Evolutionary conservation across 345 rosid species (phyloP).

Genomic region (Hibiscus trionum): DNA sequence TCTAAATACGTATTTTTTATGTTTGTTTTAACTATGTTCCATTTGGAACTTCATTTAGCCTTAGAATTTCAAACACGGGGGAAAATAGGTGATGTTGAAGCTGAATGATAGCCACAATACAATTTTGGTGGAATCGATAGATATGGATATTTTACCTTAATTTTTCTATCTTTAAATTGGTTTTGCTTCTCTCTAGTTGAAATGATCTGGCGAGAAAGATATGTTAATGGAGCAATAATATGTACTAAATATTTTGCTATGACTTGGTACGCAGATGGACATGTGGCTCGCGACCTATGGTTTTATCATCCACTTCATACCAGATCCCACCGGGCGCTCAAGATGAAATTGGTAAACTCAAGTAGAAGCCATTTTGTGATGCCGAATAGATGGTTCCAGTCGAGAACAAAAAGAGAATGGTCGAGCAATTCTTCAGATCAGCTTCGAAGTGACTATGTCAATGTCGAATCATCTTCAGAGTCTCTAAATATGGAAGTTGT

Average conservation of each 20-base stretch:
- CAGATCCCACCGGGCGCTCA: constrained; percentile 15
- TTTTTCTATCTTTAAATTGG: neutral
- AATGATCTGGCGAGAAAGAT: neutral
- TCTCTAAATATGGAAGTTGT: constrained; percentile 28
- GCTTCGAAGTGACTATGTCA: constrained; percentile 27
- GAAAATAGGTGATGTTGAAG: neutral
- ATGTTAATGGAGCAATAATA: neutral
- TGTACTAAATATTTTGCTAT: neutral
- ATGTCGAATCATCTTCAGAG: constrained; percentile 27
- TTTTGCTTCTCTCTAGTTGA: neutral
- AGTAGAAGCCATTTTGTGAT: constrained; percentile 19
- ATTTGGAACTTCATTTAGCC: neutral
- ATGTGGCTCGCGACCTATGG: constrained; percentile 12
- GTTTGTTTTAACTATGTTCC: neutral
- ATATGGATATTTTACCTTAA: neutral
- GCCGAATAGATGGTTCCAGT: constrained; percentile 18
- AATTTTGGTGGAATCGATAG: neutral
- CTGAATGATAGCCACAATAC: neutral
- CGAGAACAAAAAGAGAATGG: constrained; percentile 21
- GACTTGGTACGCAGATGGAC: constrained; percentile 25
- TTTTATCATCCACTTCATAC: constrained; percentile 13
- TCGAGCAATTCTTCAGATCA: constrained; percentile 38
- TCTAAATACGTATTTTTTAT: neutral
- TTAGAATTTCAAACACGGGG: neutral
- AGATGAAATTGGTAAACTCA: constrained; percentile 20